Evolutionary conservation across 768 basidiomycete species (phyloP), one percentile per base, ranked within the genome.

Genomic region (Suillus clintonianus): DNA sequence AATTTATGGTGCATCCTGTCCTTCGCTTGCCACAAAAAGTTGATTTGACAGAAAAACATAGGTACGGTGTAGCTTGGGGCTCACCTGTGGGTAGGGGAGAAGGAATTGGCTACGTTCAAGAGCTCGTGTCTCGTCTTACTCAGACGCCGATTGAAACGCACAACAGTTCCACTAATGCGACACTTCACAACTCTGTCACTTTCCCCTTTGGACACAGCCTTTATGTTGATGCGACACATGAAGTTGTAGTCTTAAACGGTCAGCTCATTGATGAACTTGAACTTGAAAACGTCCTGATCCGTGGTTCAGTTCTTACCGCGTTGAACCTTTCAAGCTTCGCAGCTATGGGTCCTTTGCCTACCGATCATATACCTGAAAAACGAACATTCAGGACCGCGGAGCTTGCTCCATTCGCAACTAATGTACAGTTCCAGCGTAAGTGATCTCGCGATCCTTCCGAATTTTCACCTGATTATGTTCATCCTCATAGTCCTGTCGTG

Each of bases 171-270:
- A 94, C 91, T 8, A 97, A 97, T 72, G 79, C 86, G 19, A 92
- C 92, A 0, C 80, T 94, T 54, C 82, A 93, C 68, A 86, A 83
- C 68, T 77, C 81, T 2, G 78, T 84, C 24, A 89, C 88, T 0
- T 91, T 91, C 82, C 89, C 89, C 24, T 79, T 92, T 3, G 80
- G 82, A 32, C 83, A 90, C 63, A 85, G 82, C 65, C 73, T 95
- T 32, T 95, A 93, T 64, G 92, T 92, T 8, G 93, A 95, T 71
- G 91, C 91, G 5, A 91, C 90, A 0, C 94, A 95, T 65, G 93
- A 95, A 69, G 90, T 92, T 41, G 90, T 94, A 51, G 86, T 94
- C 3, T 76, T 92, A 14, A 89, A 93, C 67, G 84, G 89, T 89
- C 63, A 53, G 83, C 72, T 32, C 17, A 32, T 43, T 5, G n/a